Evolutionary conservation across 139 green algal species (phyloP), one percentile per base, ranked within the genome.

Genomic region (Picochlorum costavermella): DNA sequence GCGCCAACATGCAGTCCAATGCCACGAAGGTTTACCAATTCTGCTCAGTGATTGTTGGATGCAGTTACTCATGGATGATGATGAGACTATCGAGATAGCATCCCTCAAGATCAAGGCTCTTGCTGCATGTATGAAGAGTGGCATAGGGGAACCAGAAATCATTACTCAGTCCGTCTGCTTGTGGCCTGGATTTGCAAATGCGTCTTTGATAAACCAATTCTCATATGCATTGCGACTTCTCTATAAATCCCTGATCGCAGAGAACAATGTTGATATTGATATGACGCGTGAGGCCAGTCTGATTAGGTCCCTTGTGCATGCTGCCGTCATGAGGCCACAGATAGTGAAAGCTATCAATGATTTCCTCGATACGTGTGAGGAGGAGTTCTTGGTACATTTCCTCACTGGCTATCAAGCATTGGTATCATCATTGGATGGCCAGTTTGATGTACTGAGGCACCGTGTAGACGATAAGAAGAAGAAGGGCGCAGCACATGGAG

Each of bases 71-170:
- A 60, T 60, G 3, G 44, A 48, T 57, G 20, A 25, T 23, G 60
- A 59, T 16, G 67, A 74, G 44, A 46, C 67, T 5, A 26, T 60
- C 2, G 59, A 74, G 67, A 57, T 74, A 36, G 45, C 57, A 33
- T 50, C 67, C 4, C 33, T 74, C 6, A 74, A 74, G 20, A 16
- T 74, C 13, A 74, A 74, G 56, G 59, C 60, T 2, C 59, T 74
- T 9, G 56, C 45, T 0, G 67, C 67, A 2, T 74, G 60, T 56
- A 55, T 74, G 56, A 49, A 48, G 16, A 60, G 45, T 61, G 67
- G 44, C 44, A 46, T 62, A n/a, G 62, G 40, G 14, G 44, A 57
- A 1, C 31, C 36, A 4, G 67, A 70, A 50, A n/a, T 55, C n/a
- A 50, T 74, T 11, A 56, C 23, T 6, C 60, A 49, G 29, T 45